Conservation (phyloP, 2,329 filamentous ascomycete species). For the Aureobasidium sp. region DNA sequence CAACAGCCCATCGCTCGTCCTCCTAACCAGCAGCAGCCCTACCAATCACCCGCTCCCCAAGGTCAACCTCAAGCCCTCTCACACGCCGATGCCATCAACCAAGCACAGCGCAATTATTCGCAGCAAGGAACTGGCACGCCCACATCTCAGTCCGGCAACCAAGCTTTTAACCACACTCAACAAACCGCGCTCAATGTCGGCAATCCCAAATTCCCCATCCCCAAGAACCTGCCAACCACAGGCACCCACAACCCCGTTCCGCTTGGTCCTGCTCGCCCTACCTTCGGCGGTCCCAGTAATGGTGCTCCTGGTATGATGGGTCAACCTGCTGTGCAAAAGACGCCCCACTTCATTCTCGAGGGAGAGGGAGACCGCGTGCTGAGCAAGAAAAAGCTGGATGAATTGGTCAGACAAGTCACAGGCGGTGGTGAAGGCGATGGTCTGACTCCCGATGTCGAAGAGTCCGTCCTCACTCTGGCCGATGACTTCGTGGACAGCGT, state of each 20-base stretch:
- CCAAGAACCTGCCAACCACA: conserved; percentile 63
- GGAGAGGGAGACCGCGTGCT: conserved; percentile 86
- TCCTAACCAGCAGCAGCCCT: conserved; percentile 16
- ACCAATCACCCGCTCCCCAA: conserved; percentile 21
- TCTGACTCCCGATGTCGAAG: conserved; percentile 87
- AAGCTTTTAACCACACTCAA: conserved; percentile 12
- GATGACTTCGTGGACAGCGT: conserved; percentile 95
- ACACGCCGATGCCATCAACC: conserved; percentile 18
- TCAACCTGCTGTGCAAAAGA: conserved; percentile 74
- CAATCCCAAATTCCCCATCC: conserved; percentile 68
- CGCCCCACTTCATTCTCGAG: conserved; percentile 78
- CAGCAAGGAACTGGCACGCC: conserved; percentile 13
- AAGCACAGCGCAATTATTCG: conserved; percentile 14
- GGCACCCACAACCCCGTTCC: conserved; percentile 64
- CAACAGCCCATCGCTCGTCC: conserved; percentile 12
- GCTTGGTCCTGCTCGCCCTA: conserved; percentile 68
- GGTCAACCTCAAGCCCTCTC: conserved; percentile 18
- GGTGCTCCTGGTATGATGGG: conserved; percentile 74
- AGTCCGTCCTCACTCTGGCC: conserved; percentile 80
- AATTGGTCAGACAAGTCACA: conserved; percentile 87
- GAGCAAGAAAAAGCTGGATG: conserved; percentile 97
- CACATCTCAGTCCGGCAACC: conserved; percentile 15
- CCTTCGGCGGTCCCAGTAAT: conserved; percentile 60
- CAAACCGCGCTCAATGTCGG: conserved; percentile 22
- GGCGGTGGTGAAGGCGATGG: conserved; percentile 66